Evolutionary conservation across 2,329 filamentous ascomycete genomes (phyloP), one percentile per base, ranked within the genome.

Genomic region (Epichloe amarillans): DNA sequence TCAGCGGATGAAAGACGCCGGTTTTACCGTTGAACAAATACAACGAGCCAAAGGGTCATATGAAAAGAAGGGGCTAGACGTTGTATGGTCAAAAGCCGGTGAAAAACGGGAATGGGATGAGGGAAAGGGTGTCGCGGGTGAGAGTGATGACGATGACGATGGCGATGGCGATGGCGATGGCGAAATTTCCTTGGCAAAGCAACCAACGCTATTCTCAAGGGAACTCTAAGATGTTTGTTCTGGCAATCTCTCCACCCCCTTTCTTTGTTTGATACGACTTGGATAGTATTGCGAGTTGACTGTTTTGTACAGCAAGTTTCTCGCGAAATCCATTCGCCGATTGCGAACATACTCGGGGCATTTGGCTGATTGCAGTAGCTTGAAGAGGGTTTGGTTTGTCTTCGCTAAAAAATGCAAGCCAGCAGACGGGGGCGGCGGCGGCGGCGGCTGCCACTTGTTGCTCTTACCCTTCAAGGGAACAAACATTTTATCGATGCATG

Each of bases 21-120:
- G 89, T 0, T 94, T 95, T 61, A 80, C 79, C 1, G 85, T 89
- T 15, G 78, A 81, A 4, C 79, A 89, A 59, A 79, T 95, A 52
- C 73, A 76, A 58, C 61, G 54, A 38, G 52, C 56, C 80, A 82
- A 84, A 63, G 80, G 73, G 47, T 76, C 78, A 21, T 71, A 73
- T 1, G 77, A 77, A 12, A 75, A 79, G 62, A 74, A 73, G 38
- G 79, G 83, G 54, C 45, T 11, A 14, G 79, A 83, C 59, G 83
- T 94, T 3, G 77, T 72, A 47, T 95, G 88, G 88, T 74, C 76
- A 38, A 84, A 82, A 60, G 65, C 66, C 3, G 86, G 86, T 1
- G 82, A 91, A 57, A 66, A 72, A 55, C 66, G 79, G 36, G 78
- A 78, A 53, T 82, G 79, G 79, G 79, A 82, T 62, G 67, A 69